Evolutionary conservation across 108 stramenopile species (phyloP), one percentile per base, ranked within the genome.

Genomic region (Parietichytrium sp.): DNA sequence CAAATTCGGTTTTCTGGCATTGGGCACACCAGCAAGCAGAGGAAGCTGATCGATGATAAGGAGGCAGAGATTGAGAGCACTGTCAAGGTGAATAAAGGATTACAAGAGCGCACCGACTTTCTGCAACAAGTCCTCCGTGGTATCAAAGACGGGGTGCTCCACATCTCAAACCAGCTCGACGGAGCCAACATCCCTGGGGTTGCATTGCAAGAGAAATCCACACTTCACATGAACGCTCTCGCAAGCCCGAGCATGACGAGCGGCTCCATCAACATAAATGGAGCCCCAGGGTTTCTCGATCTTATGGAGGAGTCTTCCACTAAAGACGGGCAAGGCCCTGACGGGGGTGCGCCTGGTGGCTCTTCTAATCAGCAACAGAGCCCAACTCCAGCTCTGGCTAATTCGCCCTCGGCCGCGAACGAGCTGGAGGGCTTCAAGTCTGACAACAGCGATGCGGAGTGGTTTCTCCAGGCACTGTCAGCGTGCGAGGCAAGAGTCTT

Each of bases 41-140:
- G 61, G 1, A 72, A 72, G 45, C 42, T 72, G n/a, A 72, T 72
- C 45, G 61, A 72, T 27, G 61, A 72, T 15, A 72, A 72, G 42
- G 61, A 72, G 33, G 61, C 45, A 6, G 61, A 72, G 20, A 72
- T 72, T 72, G 61, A 72, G 61, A 38, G 38, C 16, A 42, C 61
- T 2, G 3, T 20, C 10, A 72, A 38, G 42, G 33, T 72, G 13
- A 72, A 72, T 25, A 72, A 72, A 42, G 38, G 45, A 23, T 42
- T 72, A 6, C 10, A 23, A n/a, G 61, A 72, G 42, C 61, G 61
- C 33, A 72, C 61, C 6, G 8, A 33, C 25, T 45, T 72, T 72
- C 2, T 72, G 42, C 61, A 72, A 38, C 13, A 72, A n/a, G 61
- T 72, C 15, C 36, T 72, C 38, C 61, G 61, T 1, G 61, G 61